phyloP scores from a whole-genome alignment of 2,329 filamentous ascomycete genomes.

The Hymenoscyphus repandus region DNA sequence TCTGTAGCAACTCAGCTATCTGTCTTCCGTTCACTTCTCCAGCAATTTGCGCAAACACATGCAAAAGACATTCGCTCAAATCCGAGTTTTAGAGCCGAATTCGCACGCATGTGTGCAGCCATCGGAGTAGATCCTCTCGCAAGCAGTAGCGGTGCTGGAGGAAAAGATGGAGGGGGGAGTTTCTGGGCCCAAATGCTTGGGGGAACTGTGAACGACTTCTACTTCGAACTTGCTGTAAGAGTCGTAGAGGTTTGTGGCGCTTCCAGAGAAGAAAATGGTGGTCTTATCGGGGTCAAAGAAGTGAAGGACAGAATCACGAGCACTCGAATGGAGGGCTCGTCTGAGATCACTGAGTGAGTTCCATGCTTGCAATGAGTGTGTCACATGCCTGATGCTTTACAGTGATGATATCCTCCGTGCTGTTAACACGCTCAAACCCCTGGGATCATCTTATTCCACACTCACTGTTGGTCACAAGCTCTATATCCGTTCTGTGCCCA shows the following conservation, averaged over 20 bases:
- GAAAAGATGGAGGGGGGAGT: conserved; percentile 50
- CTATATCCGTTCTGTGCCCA: conserved; percentile 88
- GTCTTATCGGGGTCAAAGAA: conserved; percentile 79
- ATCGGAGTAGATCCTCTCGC: conserved; percentile 95
- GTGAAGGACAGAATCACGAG: conserved; percentile 70
- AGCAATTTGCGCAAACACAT: conserved; percentile 93
- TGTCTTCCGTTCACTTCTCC: conserved; percentile 90
- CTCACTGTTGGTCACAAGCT: conserved; percentile 76
- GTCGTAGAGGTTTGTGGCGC: conserved; percentile 89
- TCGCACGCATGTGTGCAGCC: conserved; percentile 95
- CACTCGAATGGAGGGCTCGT: conserved; percentile 67
- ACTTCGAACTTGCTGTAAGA: conserved; percentile 93
- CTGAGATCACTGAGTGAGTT: conserved; percentile 70
- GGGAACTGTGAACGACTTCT: conserved; percentile 92
- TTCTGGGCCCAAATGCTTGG: conserved; percentile 93
- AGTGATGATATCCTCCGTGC: conserved; percentile 87
- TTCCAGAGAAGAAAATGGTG: conserved; percentile 86
- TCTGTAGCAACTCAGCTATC: conserved; percentile 90
- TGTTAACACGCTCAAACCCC: conserved; percentile 77
- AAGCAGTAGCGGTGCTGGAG: conserved; percentile 49
- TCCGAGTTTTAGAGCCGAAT: conserved; percentile 91
- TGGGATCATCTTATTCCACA: conserved; percentile 83
- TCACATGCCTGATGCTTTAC: conserved; percentile 11
- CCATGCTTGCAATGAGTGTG: background rate
- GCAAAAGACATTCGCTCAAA: conserved; percentile 94